Conservation (phyloP, 192 early-diverging fungal genomes). For the Anaeromyces robustus region DNA sequence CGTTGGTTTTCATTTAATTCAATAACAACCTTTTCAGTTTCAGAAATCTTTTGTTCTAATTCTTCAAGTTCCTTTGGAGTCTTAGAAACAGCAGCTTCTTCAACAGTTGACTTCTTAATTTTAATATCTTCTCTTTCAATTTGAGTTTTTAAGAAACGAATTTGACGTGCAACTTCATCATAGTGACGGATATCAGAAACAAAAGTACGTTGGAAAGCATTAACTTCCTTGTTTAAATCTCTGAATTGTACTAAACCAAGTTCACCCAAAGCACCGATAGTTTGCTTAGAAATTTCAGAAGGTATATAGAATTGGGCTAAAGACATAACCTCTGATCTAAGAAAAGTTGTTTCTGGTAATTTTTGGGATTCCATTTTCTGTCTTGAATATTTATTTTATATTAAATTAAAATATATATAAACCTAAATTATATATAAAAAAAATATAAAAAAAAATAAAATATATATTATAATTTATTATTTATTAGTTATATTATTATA, state of each 20-base stretch:
- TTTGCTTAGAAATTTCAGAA: neutral
- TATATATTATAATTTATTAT: too few relatives aligned
- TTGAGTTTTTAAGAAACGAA: constrained; percentile 53
- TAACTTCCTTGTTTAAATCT: constrained; percentile 88
- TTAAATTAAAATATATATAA: neutral
- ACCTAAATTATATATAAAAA: neutral
- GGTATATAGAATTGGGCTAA: neutral
- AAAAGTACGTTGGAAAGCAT: constrained; percentile 92
- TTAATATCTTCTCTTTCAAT: constrained; percentile 61
- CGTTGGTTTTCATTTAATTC: constrained; percentile 81
- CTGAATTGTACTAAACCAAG: constrained; percentile 86
- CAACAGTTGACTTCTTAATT: constrained; percentile 8
- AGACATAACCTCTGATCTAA: neutral
- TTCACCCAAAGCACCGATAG: constrained; percentile 49
- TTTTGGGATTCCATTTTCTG: neutral
- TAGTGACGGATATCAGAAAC: constrained; percentile 87
- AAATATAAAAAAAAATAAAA: too few relatives aligned
- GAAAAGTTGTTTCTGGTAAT: neutral
- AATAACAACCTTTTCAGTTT: constrained; percentile 64
- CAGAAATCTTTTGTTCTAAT: constrained; percentile 60
- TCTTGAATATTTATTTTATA: neutral
- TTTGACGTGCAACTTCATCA: constrained; percentile 92
- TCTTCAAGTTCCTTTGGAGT: constrained; percentile 88
- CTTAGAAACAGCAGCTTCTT: constrained; percentile 22
- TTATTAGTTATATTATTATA: too few relatives aligned